Evolutionary conservation across 169 alveolate genomes (phyloP), one percentile per base, ranked within the genome.

Genomic region (Amoebophrya sp.): DNA sequence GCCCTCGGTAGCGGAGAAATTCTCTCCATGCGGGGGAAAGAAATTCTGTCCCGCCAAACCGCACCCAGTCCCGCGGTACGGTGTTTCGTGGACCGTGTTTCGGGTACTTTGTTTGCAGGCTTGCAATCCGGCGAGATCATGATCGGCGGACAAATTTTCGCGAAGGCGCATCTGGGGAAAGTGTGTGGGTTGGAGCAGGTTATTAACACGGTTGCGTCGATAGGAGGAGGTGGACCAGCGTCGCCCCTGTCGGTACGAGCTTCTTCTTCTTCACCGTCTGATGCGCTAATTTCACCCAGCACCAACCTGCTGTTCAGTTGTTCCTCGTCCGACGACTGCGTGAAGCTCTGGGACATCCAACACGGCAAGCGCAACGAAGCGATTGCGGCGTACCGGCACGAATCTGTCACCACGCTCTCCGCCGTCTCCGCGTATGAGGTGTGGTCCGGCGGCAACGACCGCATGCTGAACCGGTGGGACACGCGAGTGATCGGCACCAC

Each of bases 401-500:
- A 66, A 0, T 18, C 39, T 2, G 83, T 25, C 2, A 12, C 83
- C 83, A 66, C 83, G 35, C 32, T 66, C 35, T 66, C 83, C 10
- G 83, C 18, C 10, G 35, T 66, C 35, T 7, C 7, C 35, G 83
- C 35, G 10, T 0, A 12, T 7, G 83, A 66, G 10, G 83, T 66
- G 35, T 66, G 83, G 83, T 7, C 39, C 10, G 83, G 83, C 0
- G 83, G 83, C 29, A 12, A 2, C 83, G 83, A 66, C 83, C 1
- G 35, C 32, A 66, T n/a, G 83, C 39, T 66, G 83, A 66, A n/a
- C 39, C 83, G 83, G 18, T 66, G 83, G 83, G 83, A 66, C 35
- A 25, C 83, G 10, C 83, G 83, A 25, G 29, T 0, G 1, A 25
- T 18, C 32, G 83, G 35, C 83, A 0, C 39, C 1, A 3, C 32